Conservation (phyloP, 176 grass and related monocot genomes). For the Eragrostis curvula region DNA sequence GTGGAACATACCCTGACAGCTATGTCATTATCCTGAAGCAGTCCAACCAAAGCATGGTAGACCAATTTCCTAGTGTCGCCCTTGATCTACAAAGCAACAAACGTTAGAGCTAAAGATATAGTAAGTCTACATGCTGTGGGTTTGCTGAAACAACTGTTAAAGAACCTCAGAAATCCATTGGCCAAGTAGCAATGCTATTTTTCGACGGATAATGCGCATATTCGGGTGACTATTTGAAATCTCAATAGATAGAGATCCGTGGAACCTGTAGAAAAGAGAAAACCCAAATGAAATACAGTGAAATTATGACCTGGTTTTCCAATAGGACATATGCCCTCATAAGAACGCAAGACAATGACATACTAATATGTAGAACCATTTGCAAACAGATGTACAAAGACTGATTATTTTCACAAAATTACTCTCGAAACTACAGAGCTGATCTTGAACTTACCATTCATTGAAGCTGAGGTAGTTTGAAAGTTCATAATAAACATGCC, state of each 20-base stretch:
- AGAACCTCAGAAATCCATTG: slow-evolving; percentile 98
- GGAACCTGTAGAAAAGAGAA: slow-evolving; percentile 69
- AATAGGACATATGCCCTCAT: not conserved
- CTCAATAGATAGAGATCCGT: slow-evolving; percentile 82
- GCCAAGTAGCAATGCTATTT: slow-evolving; percentile 90
- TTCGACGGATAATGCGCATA: slow-evolving; percentile 89
- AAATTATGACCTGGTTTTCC: slow-evolving; percentile 21
- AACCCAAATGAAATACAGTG: slow-evolving; percentile 5
- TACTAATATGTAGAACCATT: slow-evolving; percentile 33
- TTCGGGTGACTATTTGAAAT: slow-evolving; percentile 95
- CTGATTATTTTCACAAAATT: slow-evolving; percentile 6
- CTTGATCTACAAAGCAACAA: slow-evolving; percentile 76
- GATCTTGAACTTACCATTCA: slow-evolving; percentile 75
- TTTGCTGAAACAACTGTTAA: slow-evolving; percentile 43
- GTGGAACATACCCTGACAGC: slow-evolving; percentile 77
- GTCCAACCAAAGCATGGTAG: slow-evolving; percentile 86
- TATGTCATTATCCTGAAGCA: slow-evolving; percentile 87
- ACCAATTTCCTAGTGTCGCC: slow-evolving; percentile 87
- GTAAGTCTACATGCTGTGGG: slow-evolving; percentile 11
- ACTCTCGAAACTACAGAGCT: not conserved
- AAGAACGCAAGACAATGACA: slow-evolving; percentile 26
- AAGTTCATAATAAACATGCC: slow-evolving; percentile 99
- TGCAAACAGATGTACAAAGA: slow-evolving; percentile 25
- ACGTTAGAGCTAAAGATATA: slow-evolving; percentile 43
- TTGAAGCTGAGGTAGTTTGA: slow-evolving; percentile 93